Base-by-base conservation (phyloP, 331 rosid genomes). In the Acacia pycnantha region DNA sequence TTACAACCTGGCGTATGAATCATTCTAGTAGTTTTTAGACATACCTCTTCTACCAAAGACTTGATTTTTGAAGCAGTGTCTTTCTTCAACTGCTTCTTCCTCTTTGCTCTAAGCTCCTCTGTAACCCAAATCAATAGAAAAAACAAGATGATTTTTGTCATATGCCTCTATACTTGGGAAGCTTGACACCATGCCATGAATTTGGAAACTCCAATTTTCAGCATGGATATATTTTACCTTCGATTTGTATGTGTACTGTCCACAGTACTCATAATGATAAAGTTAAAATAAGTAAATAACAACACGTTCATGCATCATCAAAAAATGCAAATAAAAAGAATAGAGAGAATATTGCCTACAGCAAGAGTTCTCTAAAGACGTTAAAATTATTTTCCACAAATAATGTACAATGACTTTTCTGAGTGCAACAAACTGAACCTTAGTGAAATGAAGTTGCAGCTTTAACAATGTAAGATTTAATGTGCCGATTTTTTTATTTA, bases 21-120 rank as follows among this genome's bases (percentile, higher is more conserved):
- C 33, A 47, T 24, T 27, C 73, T 37, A 74, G 72, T 75, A 80
- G 62, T 79, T 87, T 22, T 35, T 26, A 51, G 33, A 77, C 71
- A 70, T 79, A 95, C 99, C 98, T 95, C 99, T 51, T 95, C 97
- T 58, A 95, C 97, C 89, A 95, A 70, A 76, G 98, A 93, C 87
- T 93, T 93, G 21, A 95, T 87, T 90, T 95, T 95, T 76, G 96
- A 90, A 85, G 99, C 97, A 72, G 98, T 93, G 87, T 95, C 99
- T 82, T 92, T 95, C 94, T 88, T 93, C 86, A 96, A 82, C 22
- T 91, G 97, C 85, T 93, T 96, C 91, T 93, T 96, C 87, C 99
- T 89, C 93, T 93, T 93, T 27, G 78, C 91, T 88, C 90, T 88
- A 71, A 96, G 98, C 88, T 96, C 99, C n/a, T 96, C 99, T 96